Conservation (phyloP, 164 flowering plant genomes). For the Malania oleifera region DNA sequence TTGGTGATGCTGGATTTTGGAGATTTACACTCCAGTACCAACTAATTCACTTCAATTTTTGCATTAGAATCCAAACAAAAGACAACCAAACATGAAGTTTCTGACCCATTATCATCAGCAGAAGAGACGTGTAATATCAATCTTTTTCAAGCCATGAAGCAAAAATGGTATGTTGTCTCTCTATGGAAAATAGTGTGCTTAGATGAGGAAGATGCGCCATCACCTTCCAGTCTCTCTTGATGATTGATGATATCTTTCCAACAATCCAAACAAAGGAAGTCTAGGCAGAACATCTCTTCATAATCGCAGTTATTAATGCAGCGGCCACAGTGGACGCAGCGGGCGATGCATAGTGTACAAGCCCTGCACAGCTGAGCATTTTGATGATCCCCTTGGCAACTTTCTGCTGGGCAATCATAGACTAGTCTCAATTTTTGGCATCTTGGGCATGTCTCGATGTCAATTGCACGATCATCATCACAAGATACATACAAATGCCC, state of each 20-base stretch:
- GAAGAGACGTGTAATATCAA: not conserved
- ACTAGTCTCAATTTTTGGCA: conserved; percentile 22
- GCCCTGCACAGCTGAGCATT: conserved; percentile 24
- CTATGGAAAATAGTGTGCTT: conserved; percentile 14
- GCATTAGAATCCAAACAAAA: too few relatives aligned
- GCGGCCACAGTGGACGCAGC: conserved; percentile 26
- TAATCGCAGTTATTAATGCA: conserved; percentile 22
- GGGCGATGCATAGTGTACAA: conserved; percentile 25
- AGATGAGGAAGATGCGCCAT: conserved; percentile 9
- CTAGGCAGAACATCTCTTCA: conserved; percentile 27
- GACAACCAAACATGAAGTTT: too few relatives aligned
- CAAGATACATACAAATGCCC: conserved; percentile 3
- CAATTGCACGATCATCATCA: conserved; percentile 29
- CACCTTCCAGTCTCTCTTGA: conserved; percentile 5
- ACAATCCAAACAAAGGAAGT: conserved; percentile 22
- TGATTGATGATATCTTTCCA: not conserved
- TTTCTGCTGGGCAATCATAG: conserved; percentile 33
- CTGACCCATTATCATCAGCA: too few relatives aligned
- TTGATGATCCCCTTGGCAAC: conserved; percentile 19
- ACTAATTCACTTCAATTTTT: too few relatives aligned
- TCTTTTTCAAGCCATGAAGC: conserved; percentile 15
- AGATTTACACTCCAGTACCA: too few relatives aligned
- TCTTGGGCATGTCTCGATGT: conserved; percentile 28
- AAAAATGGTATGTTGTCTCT: conserved; percentile 20
- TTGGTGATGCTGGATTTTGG: too few relatives aligned